Conservation (phyloP, 2,329 filamentous ascomycete genomes). For the Erysiphe pisi region DNA sequence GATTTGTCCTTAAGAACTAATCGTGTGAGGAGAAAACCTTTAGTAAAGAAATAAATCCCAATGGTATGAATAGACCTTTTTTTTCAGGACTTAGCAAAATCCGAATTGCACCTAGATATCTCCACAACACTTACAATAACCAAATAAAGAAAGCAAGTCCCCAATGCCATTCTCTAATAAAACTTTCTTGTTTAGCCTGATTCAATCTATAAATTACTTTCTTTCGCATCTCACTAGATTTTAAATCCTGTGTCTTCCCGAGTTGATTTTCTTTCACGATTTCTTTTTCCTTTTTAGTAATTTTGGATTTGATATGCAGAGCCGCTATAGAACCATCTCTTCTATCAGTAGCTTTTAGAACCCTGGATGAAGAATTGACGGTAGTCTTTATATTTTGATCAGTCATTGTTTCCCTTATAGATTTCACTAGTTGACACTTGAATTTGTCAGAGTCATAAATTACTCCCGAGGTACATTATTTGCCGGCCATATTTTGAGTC, state of each 20-base stretch:
- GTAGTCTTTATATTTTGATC: too few species aligned
- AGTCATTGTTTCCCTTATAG: too few species aligned
- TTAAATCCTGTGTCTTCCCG: slow-evolving; percentile 1
- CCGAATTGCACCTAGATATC: not conserved
- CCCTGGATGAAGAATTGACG: slow-evolving; percentile 22
- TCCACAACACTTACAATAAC: slow-evolving; percentile 35
- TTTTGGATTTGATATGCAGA: slow-evolving; percentile 36
- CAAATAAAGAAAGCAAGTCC: slow-evolving; percentile 35
- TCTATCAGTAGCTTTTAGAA: slow-evolving; percentile 35
- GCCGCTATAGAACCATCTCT: slow-evolving; percentile 35
- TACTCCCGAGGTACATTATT: too few species aligned
- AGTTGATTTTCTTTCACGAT: slow-evolving; percentile 27
- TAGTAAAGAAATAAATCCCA: slow-evolving; percentile 85
- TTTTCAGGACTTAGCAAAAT: too few species aligned
- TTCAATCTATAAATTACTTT: slow-evolving; percentile 34
- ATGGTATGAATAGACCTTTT: slow-evolving; percentile 53
- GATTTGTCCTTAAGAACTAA: slow-evolving; percentile 69
- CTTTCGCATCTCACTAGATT: slow-evolving; percentile 31
- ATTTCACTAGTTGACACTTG: too few species aligned
- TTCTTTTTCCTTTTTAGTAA: slow-evolving; percentile 34
- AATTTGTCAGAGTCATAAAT: too few species aligned
- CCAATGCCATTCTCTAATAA: slow-evolving; percentile 35
- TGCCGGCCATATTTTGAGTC: too few species aligned
- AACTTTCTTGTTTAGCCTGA: slow-evolving; percentile 34
- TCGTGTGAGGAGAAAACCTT: slow-evolving; percentile 84